Percentiles rank a stretch among this genome's conserved stretches.
These are phyloP conservation scores for Suhomyces xylopsoci DNA, from an alignment of 805 yeast species.

Conservation along the genomic window DNA sequence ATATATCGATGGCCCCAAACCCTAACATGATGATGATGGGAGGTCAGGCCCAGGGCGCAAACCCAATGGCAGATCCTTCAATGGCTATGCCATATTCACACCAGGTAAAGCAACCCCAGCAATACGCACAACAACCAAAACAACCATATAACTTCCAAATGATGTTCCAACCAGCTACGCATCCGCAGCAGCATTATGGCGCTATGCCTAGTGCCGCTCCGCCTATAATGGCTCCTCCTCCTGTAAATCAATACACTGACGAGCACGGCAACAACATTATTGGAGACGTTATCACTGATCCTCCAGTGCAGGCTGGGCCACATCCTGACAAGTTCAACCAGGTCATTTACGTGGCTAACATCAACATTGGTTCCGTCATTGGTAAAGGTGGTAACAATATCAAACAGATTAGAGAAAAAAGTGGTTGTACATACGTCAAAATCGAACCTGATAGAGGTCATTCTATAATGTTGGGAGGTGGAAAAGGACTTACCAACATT, in stretches of 20 bases:
- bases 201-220: conserved; percentile 12
- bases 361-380: conserved; percentile 77
- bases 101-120: conserved; percentile 10
- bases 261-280: conserved; percentile 43
- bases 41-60: conserved; percentile 5
- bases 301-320: conserved; percentile 33
- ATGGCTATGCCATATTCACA: conserved; percentile 2
- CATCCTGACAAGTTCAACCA: conserved; percentile 56
- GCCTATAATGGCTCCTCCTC: conserved; percentile 3
- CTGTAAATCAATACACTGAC: conserved; percentile 36
- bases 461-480: conserved; percentile 43
- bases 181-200: conserved; percentile 30
- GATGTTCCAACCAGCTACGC: conserved; percentile 40
- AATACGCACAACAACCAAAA: conserved; percentile 15
- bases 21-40: conserved; percentile 21
- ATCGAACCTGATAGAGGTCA: conserved; percentile 63
- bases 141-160: conserved; percentile 36
- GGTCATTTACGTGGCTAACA: conserved; percentile 72
- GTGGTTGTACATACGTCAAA: conserved; percentile 70
- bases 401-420: conserved; percentile 67
- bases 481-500: conserved; percentile 41
- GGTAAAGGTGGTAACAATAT: conserved; percentile 85
- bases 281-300: conserved; percentile 42
- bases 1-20: conserved; percentile 22
- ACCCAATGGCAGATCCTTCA: conserved; percentile 11